A percentile compares a stretch with the other conserved stretches of the same genome.
These are phyloP conservation scores for Darksidea phi DNA, from an alignment of 495 filamentous ascomycete species.

Conservation along the genomic window DNA sequence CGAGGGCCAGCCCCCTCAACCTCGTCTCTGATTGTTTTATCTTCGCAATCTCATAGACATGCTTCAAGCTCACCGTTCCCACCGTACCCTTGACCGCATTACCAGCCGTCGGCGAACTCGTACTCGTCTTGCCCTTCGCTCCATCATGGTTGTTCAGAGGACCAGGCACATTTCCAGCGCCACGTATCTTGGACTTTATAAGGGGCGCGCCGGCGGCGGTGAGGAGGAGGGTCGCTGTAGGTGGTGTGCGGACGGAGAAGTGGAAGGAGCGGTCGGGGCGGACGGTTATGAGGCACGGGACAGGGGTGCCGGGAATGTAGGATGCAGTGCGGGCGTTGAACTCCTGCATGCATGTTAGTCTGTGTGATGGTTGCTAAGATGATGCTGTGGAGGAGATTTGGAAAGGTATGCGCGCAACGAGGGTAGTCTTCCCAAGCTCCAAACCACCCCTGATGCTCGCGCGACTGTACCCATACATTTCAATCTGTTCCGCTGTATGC, in stretches of 20 bases:
- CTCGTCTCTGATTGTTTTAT: conserved; percentile 85
- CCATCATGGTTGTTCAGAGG: conserved; percentile 38
- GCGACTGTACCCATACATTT: too few species aligned
- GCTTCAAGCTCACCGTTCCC: conserved; percentile 86
- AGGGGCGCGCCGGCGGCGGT: conserved; percentile 75
- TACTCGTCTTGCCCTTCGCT: conserved; percentile 32
- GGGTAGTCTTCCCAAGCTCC: too few species aligned
- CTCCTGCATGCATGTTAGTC: conserved; percentile 59
- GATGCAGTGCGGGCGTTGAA: conserved; percentile 95
- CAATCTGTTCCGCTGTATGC: too few species aligned
- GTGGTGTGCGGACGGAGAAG: conserved; percentile 91
- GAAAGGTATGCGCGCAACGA: too few species aligned
- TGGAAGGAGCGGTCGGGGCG: conserved; percentile 89
- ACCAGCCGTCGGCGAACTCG: conserved; percentile 43
- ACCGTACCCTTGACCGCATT: conserved; percentile 72
- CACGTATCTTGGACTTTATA: conserved; percentile 75
- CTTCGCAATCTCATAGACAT: conserved; percentile 96
- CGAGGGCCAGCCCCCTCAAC: conserved; percentile 73
- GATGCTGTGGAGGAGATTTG: not conserved
- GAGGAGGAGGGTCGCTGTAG: conserved; percentile 82
- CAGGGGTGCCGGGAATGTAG: conserved; percentile 78
- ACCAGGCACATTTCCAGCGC: conserved; percentile 56
- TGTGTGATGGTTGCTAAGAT: not conserved
- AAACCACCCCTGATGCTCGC: too few species aligned
- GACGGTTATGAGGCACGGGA: conserved; percentile 86